These are phyloP conservation scores for Fraxinus dipetala DNA, from an alignment of 305 asterid genomes.

Conservation along the genomic window DNA sequence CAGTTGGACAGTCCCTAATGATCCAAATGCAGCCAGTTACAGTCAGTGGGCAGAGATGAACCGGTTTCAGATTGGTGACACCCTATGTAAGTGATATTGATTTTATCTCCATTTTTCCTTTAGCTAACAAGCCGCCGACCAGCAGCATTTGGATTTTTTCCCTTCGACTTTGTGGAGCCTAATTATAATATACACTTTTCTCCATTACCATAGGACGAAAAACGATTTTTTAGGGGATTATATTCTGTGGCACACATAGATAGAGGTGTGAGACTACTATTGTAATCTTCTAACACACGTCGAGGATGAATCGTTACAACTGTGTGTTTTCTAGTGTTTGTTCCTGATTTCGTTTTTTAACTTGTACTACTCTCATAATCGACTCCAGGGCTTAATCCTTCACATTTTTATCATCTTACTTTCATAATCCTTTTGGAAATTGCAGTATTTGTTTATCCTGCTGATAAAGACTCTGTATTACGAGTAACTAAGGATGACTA, in stretches of 20 bases:
- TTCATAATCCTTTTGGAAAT: background rate
- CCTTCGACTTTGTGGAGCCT: background rate
- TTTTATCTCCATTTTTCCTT: background rate
- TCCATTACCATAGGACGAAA: background rate
- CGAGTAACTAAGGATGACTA: conserved; percentile 64
- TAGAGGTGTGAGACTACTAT: background rate
- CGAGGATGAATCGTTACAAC: background rate
- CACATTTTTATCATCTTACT: background rate
- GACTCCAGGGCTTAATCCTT: background rate
- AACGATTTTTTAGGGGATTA: background rate
- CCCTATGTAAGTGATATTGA: conserved; percentile 43
- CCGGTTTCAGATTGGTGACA: conserved; percentile 66
- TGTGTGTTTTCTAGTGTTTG: background rate
- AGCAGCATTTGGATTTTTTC: background rate
- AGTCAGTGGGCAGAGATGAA: conserved; percentile 63
- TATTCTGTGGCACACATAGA: background rate
- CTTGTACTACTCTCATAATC: background rate
- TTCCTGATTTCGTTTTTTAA: background rate
- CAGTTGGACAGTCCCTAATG: conserved; percentile 60
- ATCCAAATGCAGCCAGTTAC: conserved; percentile 46
- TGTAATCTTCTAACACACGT: background rate
- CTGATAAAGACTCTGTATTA: conserved; percentile 64
- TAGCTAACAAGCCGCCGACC: background rate
- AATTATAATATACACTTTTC: background rate
- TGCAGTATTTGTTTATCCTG: conserved; percentile 66